A percentile compares a stretch with the other conserved stretches of the same genome.
Evolutionary conservation across 1,139 yeast genomes (phyloP).

Genomic region (Zygosaccharomyces pseudobailii): DNA sequence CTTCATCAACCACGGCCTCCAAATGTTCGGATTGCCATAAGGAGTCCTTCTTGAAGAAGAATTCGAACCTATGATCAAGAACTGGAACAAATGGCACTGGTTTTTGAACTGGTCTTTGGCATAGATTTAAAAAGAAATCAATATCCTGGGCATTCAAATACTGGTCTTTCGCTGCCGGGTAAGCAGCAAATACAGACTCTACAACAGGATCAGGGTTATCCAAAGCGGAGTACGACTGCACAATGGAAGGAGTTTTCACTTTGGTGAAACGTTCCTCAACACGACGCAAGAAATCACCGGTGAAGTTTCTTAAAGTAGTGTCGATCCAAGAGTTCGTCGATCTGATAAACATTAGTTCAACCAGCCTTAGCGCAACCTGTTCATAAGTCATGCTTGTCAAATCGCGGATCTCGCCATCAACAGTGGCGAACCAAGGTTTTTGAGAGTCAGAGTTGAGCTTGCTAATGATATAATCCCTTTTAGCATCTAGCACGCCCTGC

Average conservation of each 20-base stretch:
- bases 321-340: constrained; percentile 88
- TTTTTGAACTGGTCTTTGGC: constrained; percentile 82
- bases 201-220: constrained; percentile 60
- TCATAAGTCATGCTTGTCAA: constrained; percentile 93
- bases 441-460: constrained; percentile 91
- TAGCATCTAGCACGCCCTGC: constrained; percentile 71
- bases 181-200: constrained; percentile 56
- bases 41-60: constrained; percentile 96
- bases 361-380: constrained; percentile 82
- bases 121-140: constrained; percentile 82
- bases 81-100: constrained; percentile 98
- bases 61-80: constrained; percentile 88
- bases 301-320: constrained; percentile 73
- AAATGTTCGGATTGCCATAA: constrained; percentile 98
- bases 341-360: constrained; percentile 83
- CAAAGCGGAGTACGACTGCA: constrained; percentile 70
- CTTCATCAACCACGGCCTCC: constrained; percentile 93
- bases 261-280: constrained; percentile 92
- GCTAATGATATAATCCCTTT: constrained; percentile 80
- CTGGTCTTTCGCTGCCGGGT: constrained; percentile 72
- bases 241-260: constrained; percentile 51
- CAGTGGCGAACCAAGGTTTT: constrained; percentile 87
- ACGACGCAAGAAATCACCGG: constrained; percentile 85
- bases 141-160: constrained; percentile 92
- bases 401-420: constrained; percentile 73